These are phyloP conservation scores for Psilocybe cyanescens DNA, from an alignment of 768 basidiomycete genomes.

Conservation along the genomic window DNA sequence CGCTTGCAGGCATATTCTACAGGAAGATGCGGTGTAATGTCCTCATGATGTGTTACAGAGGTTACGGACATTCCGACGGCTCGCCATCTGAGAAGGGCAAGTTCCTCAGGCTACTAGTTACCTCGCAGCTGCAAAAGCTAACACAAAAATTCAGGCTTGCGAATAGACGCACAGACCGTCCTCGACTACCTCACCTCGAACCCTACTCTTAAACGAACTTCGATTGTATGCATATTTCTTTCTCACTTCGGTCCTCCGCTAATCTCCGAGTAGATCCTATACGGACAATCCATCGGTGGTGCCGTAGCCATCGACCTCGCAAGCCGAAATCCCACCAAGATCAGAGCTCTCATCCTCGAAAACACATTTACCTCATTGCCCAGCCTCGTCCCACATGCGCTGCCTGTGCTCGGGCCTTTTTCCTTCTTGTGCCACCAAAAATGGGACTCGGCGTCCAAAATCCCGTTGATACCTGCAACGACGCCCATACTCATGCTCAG, in stretches of 20 bases:
- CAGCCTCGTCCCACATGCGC: conserved; percentile 75
- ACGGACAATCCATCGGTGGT: conserved; percentile 90
- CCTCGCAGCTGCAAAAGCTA: not conserved
- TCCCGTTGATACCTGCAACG: conserved; percentile 60
- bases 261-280: conserved; percentile 56
- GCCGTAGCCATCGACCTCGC: conserved; percentile 92
- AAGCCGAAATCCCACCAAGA: conserved; percentile 71
- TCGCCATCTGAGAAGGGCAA: conserved; percentile 83
- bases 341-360: conserved; percentile 83
- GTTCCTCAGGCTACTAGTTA: conserved; percentile 5
- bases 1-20: conserved; percentile 83
- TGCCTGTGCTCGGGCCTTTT: conserved; percentile 75
- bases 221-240: conserved; percentile 53
- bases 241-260: not conserved
- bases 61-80: conserved; percentile 93
- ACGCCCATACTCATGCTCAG: conserved; percentile 85
- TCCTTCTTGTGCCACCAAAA: conserved; percentile 85
- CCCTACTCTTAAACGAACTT: conserved; percentile 64
- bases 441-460: conserved; percentile 80
- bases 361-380: conserved; percentile 92
- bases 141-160: conserved; percentile 54
- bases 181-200: conserved; percentile 75
- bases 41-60: conserved; percentile 91
- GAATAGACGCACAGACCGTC: conserved; percentile 83
- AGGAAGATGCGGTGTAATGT: conserved; percentile 89